Evolutionary conservation across 441 rosid species (phyloP), one percentile per base, ranked within the genome.

Genomic region (Adansonia grandidieri): DNA sequence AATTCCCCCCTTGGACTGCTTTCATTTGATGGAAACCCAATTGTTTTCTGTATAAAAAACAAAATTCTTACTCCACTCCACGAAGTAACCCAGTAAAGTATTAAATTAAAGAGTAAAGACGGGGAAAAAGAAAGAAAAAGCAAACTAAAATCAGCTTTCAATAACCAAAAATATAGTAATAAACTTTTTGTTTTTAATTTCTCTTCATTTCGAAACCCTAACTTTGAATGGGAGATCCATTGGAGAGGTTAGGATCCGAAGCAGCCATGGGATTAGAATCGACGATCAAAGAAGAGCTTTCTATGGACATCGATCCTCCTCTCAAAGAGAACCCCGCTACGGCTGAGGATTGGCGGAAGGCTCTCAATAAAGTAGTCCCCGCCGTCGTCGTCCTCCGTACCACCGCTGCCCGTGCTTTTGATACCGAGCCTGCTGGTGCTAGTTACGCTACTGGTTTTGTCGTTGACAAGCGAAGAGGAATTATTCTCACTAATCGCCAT

Each of bases 401-500:
- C 73, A 92, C 97, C 11, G 90, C 95, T 2, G 87, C 92, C 77
- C 93, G 96, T 5, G 91, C 98, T 42, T 96, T 94, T 82, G 99
- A 94, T 74, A 94, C 99, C 0, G 96, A 91, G 84, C 69, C 89
- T 0, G 90, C 97, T 2, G 87, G 90, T 56, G 90, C 97, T 37
- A 88, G 94, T 77, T 88, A 85, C 56, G 98, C 98, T 73, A 94
- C 99, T 2, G 98, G 99, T 7, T 96, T 96, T 58, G 85, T 96
- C 9, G 97, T 94, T 62, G 99, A 96, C 79, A 94, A 94, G 85
- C 87, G 81, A 71, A 93, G 97, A 45, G 96, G 98, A 70, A 90
- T 96, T 83, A 93, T 96, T 75, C 97, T 96, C 86, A 94, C 98
- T 79, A 96, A 96, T 82, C 98, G 99, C 62, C 99, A 96, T 68